Evolutionary conservation across 345 rosid species (phyloP), one percentile per base, ranked within the genome.

Genomic region (Gossypium sturtianum): DNA sequence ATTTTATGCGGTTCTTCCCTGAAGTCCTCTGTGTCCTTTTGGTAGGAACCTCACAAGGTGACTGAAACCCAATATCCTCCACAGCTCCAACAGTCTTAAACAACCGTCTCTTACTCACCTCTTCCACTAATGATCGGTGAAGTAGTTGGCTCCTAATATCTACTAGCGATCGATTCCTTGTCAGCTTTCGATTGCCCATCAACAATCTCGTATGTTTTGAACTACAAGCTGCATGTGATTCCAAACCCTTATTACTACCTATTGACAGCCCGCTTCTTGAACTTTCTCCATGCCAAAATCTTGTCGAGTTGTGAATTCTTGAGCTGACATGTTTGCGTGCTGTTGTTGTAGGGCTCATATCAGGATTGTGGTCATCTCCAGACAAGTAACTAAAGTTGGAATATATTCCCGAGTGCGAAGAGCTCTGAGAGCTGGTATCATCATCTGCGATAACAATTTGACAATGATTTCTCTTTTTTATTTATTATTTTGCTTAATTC

Each of bases 51-150:
- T 69, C 85, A 72, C 77, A 67, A 62, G 94, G 97, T 54, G 82
- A 74, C 81, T 83, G 91, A 74, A 86, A 92, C 57, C 97, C 97
- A 57, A 92, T 86, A 59, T 82, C 69, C 74, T 92, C 92, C 11
- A 92, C 90, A 27, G 81, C 92, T 76, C 97, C 97, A 49, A 82
- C 95, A 5, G 97, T 92, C 74, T 85, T 92, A 82, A 81, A 78
- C 80, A 87, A 45, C 52, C 95, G 69, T 82, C 86, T 80, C 76
- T 80, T 92, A 70, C 80, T 78, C 67, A 87, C 86, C 79, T 90
- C 93, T 84, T 92, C 92, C 52, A 82, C 81, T 61, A 86, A 74
- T 2, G 92, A 89, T 60, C 83, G 82, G 75, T 89, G 92, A 2
- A 84, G 82, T 57, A 82, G 72, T 66, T 86, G 90, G 82, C 90